Evolutionary conservation across 2,329 filamentous ascomycete species (phyloP), one percentile per base, ranked within the genome.

Genomic region (Colletotrichum plurivorum): DNA sequence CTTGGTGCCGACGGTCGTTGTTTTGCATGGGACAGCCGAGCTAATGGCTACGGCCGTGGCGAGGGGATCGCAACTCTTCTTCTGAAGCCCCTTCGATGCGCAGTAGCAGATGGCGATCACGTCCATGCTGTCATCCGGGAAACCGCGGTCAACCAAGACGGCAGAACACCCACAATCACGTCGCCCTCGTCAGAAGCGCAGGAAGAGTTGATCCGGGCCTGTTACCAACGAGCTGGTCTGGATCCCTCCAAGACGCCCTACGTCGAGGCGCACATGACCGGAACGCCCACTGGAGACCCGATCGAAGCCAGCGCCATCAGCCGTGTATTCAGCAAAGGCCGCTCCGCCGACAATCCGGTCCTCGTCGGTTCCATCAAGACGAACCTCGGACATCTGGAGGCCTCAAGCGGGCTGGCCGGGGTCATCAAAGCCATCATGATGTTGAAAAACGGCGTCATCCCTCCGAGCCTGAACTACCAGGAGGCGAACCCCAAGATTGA

Each of bases 21-120:
- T 39, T 84, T 84, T 70, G 86, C 86, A 3, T 90, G 87, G 73
- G 89, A 90, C 72, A 75, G 80, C 12, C 81, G 83, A 3, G 90
- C 88, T 10, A 87, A 88, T 67, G 91, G 90, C 0, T 93, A 92
- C 72, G 89, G 86, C 0, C 83, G 89, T 27, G 90, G 89, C 0
- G 90, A 93, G 73, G 90, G 89, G 0, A 81, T 88, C 18, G 88
- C 84, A 0, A 82, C 87, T 10, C 76, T 92, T 0, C 73, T 92
- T 2, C 73, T 92, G 48, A 92, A 92, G 76, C 83, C 83, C 0
- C 78, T 92, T 0, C 78, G 81, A 3, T 85, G 89, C 74, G 90
- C 90, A 0, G 71, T 91, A 3, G 78, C 79, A 5, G 86, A 89
- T 70, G 87, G 87, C 15, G 88, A 92, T 73, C 84, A 84, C 0